A percentile compares a stretch with the other conserved stretches of the same genome.
Evolutionary conservation across 1,284 basidiomycete genomes (phyloP).

Genomic region (Sporisorium exsertum): DNA sequence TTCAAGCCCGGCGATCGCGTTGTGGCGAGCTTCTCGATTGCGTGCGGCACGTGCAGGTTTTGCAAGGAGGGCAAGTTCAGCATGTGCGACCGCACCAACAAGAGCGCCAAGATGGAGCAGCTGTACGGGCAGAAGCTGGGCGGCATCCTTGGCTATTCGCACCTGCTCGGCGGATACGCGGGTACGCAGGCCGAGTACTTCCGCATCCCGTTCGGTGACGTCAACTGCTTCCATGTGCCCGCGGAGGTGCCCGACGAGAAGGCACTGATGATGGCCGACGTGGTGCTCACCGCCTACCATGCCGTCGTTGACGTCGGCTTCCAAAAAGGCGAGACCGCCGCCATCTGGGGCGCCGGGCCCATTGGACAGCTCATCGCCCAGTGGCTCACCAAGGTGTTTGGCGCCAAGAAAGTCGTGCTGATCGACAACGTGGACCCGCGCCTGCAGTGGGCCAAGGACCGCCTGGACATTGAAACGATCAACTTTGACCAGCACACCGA

Average conservation of each 20-base stretch:
- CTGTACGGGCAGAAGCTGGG: slow-evolving; percentile 75
- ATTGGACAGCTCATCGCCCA: slow-evolving; percentile 76
- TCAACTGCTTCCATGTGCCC: slow-evolving; percentile 79
- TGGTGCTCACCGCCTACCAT: slow-evolving; percentile 81
- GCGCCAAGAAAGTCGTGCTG: slow-evolving; percentile 79
- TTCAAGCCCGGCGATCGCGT: slow-evolving; percentile 59
- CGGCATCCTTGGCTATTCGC: slow-evolving; percentile 73
- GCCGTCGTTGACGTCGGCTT: slow-evolving; percentile 78
- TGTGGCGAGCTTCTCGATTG: slow-evolving; percentile 80
- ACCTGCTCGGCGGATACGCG: slow-evolving; percentile 80
- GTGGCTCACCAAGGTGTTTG: slow-evolving; percentile 77
- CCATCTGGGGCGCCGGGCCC: slow-evolving; percentile 76
- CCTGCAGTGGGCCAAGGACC: slow-evolving; percentile 75
- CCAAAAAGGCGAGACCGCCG: slow-evolving; percentile 77
- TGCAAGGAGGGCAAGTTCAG: slow-evolving; percentile 80
- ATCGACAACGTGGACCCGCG: slow-evolving; percentile 78
- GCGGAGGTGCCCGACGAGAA: slow-evolving; percentile 61
- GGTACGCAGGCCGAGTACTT: slow-evolving; percentile 75
- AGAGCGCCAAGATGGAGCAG: slow-evolving; percentile 75
- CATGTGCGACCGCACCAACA: slow-evolving; percentile 80
- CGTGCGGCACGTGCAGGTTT: slow-evolving; percentile 80
- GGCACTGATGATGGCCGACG: slow-evolving; percentile 77
- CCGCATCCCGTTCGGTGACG: slow-evolving; percentile 78
- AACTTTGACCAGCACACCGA: slow-evolving; percentile 75
- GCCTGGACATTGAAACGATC: slow-evolving; percentile 75